Evolutionary conservation across 2,329 filamentous ascomycete genomes (phyloP).

Genomic region (Colletotrichum nymphaeae): DNA sequence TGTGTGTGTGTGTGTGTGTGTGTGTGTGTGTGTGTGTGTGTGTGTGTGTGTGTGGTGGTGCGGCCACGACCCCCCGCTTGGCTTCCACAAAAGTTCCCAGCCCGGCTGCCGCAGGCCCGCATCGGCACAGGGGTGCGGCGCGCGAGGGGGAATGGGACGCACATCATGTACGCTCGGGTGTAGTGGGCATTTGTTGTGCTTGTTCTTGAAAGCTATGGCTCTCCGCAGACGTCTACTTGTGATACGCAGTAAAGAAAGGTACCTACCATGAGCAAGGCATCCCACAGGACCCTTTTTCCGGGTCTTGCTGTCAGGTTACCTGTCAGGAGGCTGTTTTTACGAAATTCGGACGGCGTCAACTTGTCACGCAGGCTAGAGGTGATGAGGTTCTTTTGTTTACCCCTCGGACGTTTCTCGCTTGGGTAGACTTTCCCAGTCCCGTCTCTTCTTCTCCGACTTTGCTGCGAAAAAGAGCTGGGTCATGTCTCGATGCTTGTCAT

Average conservation of each 20-base stretch:
- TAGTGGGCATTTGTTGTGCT: not conserved
- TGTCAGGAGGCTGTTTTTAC: not conserved
- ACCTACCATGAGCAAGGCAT: not conserved
- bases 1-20: not conserved
- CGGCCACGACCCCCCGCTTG: conserved; percentile 27
- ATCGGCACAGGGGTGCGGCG: conserved; percentile 30
- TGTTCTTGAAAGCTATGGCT: conserved; percentile 5
- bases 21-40: not conserved
- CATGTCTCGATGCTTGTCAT: not conserved
- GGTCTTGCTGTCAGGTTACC: not conserved
- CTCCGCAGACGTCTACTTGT: not conserved
- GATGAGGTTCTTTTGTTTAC: not conserved
- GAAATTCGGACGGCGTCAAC: not conserved
- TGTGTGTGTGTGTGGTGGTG: not conserved
- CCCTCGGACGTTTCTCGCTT: not conserved
- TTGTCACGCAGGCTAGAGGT: not conserved
- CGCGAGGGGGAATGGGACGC: conserved; percentile 8
- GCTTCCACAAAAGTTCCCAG: conserved; percentile 36
- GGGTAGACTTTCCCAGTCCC: not conserved
- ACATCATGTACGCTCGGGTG: conserved; percentile 7
- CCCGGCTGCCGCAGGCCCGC: conserved; percentile 34
- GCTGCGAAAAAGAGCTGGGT: not conserved
- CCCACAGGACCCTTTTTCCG: not conserved
- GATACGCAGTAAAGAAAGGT: too few species aligned
- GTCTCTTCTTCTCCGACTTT: not conserved